phyloP scores from a whole-genome alignment of 371 early-diverging fungal genomes.

The Mortierella sp. region DNA sequence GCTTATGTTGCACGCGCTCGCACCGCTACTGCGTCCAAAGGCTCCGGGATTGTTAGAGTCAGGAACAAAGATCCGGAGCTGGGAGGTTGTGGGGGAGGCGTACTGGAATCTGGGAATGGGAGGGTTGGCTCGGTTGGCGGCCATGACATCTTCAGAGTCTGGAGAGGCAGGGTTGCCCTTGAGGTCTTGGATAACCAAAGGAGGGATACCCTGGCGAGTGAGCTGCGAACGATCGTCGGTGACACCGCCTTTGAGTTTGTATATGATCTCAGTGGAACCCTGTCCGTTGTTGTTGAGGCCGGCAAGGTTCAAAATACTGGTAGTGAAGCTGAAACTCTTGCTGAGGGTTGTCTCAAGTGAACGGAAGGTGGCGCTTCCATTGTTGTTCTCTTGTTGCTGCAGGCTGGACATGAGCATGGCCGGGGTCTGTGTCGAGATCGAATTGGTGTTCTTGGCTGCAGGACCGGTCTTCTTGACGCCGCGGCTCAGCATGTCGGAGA shows the following conservation, averaged over 20 bases:
- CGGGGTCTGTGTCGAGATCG: conserved; percentile 43
- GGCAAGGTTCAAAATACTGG: conserved; percentile 29
- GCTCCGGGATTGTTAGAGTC: conserved; percentile 11
- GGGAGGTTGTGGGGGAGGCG: conserved; percentile 43
- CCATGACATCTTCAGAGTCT: conserved; percentile 12
- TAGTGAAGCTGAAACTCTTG: conserved; percentile 28
- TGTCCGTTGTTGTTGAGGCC: conserved; percentile 17
- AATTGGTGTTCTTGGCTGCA: conserved; percentile 21
- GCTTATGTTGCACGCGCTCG: background rate
- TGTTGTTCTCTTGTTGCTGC: conserved; percentile 15
- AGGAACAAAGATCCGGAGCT: conserved; percentile 44
- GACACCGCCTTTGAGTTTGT: conserved; percentile 25
- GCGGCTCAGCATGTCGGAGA: conserved; percentile 49
- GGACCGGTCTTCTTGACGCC: conserved; percentile 46
- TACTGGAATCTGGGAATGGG: conserved; percentile 44
- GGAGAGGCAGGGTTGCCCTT: conserved; percentile 34
- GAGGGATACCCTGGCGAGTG: conserved; percentile 21
- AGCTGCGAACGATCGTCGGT: conserved; percentile 41
- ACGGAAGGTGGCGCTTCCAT: conserved; percentile 12
- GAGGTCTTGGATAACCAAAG: conserved; percentile 27
- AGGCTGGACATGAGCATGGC: conserved; percentile 16
- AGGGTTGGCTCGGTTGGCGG: background rate
- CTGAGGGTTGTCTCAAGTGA: conserved; percentile 17
- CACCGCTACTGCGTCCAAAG: background rate
- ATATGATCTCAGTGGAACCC: conserved; percentile 8